Percentiles rank a stretch among this genome's conserved stretches.
phyloP scores from a whole-genome alignment of 2,329 filamentous ascomycete species.

The Apiospora hydei region DNA sequence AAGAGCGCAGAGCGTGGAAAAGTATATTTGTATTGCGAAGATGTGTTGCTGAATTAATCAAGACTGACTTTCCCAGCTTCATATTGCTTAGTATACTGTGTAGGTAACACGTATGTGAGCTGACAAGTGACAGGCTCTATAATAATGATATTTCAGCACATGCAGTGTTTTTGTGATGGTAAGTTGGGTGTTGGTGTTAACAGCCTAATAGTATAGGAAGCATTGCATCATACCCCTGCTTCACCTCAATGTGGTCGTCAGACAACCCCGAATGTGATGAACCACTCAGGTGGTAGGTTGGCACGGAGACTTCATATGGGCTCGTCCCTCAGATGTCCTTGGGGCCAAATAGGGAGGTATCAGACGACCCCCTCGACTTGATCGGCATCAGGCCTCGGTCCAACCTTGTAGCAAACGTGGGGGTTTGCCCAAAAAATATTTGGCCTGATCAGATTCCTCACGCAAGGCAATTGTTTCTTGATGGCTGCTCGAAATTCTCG shows the following conservation, averaged over 20 bases:
- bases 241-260: neutral
- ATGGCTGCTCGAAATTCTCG: neutral
- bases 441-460: neutral
- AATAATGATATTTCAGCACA: neutral
- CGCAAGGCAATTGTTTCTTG: neutral
- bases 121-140: slow-evolving; percentile 18
- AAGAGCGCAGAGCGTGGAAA: slow-evolving; percentile 19
- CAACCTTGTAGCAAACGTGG: neutral
- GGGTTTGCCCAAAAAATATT: neutral
- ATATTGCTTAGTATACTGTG: slow-evolving; percentile 16
- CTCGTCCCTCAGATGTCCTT: neutral
- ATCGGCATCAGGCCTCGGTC: neutral
- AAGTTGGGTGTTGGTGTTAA: slow-evolving; percentile 18
- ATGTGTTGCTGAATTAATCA: slow-evolving; percentile 8
- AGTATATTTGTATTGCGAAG: slow-evolving; percentile 21
- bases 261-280: neutral
- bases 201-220: slow-evolving; percentile 16
- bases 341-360: neutral
- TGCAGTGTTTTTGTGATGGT: slow-evolving; percentile 6
- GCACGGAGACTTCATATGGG: neutral
- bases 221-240: neutral
- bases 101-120: slow-evolving; percentile 19
- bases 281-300: neutral
- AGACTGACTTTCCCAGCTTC: slow-evolving; percentile 18
- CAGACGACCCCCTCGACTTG: neutral